phyloP scores from a whole-genome alignment of 169 alveolate species.

The Blepharisma undulans region DNA sequence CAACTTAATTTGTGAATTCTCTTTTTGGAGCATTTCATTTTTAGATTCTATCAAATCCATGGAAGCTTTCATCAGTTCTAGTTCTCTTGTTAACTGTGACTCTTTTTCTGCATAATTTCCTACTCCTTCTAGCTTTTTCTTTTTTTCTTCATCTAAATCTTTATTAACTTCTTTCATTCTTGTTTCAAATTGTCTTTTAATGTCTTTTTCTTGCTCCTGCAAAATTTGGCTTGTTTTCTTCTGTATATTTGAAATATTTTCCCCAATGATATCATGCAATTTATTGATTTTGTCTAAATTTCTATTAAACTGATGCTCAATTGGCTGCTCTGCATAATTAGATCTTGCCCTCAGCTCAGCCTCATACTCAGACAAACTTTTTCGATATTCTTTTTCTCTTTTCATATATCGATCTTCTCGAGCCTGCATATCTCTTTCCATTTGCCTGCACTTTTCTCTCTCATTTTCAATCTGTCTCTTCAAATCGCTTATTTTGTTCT shows the following conservation, averaged over 20 bases:
- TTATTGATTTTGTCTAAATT: neutral
- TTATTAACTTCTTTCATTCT: neutral
- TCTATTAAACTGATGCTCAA: neutral
- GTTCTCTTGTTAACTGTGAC: neutral
- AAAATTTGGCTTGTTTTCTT: slow-evolving; percentile 19
- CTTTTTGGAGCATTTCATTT: neutral
- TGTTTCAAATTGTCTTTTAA: neutral
- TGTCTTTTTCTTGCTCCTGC: slow-evolving; percentile 15
- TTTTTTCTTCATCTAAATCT: neutral
- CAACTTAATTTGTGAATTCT: neutral
- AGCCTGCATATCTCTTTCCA: slow-evolving; percentile 29
- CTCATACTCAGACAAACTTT: slow-evolving; percentile 14
- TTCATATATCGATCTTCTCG: slow-evolving; percentile 34
- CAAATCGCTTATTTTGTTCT: neutral
- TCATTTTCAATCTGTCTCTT: slow-evolving; percentile 17
- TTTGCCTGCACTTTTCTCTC: neutral
- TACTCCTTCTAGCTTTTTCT: neutral
- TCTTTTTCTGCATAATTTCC: neutral
- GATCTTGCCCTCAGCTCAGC: slow-evolving; percentile 22
- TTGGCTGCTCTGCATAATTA: neutral
- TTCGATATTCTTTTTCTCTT: slow-evolving; percentile 32
- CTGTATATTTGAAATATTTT: slow-evolving; percentile 14
- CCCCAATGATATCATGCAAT: neutral
- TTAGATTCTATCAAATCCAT: neutral
- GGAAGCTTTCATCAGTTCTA: neutral